Percentiles rank a stretch among this genome's conserved stretches.
Conservation (phyloP, 176 grass and related monocot species). For the Musa schizocarpa region DNA sequence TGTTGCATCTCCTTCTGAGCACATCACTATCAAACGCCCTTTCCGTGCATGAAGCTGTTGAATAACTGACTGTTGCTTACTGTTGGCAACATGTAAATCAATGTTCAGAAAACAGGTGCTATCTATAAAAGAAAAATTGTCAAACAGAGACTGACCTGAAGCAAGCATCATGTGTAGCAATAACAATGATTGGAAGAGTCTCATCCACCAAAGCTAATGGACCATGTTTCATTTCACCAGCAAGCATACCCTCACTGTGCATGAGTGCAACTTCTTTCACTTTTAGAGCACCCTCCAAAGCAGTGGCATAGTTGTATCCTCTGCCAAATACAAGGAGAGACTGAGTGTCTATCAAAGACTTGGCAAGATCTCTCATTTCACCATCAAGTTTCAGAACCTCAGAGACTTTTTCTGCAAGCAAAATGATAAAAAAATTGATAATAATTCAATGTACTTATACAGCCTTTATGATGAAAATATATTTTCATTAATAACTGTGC, state of each 20-base stretch:
- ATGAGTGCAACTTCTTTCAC: slow-evolving; percentile 91
- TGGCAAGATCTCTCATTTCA: slow-evolving; percentile 87
- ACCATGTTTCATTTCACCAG: slow-evolving; percentile 96
- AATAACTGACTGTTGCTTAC: slow-evolving; percentile 89
- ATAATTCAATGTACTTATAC: background rate
- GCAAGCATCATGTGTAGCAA: slow-evolving; percentile 63
- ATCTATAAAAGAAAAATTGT: slow-evolving; percentile 3
- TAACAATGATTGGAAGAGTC: slow-evolving; percentile 77
- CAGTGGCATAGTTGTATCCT: slow-evolving; percentile 89
- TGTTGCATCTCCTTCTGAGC: slow-evolving; percentile 51
- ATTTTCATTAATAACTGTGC: background rate
- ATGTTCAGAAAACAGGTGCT: background rate
- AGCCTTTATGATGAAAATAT: background rate
- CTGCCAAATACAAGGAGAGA: slow-evolving; percentile 86
- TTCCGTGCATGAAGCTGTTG: slow-evolving; percentile 87
- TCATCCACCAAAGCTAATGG: slow-evolving; percentile 90
- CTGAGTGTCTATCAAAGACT: slow-evolving; percentile 52
- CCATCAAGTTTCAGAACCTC: slow-evolving; percentile 81
- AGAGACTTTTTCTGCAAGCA: slow-evolving; percentile 32
- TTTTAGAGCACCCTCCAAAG: slow-evolving; percentile 84
- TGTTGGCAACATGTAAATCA: slow-evolving; percentile 22
- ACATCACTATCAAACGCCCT: slow-evolving; percentile 75
- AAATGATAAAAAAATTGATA: background rate
- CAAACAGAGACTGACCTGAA: slow-evolving; percentile 43
- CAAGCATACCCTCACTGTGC: slow-evolving; percentile 92